Conservation (phyloP, 192 early-diverging fungal genomes). For the Obelidium mucronatum region DNA sequence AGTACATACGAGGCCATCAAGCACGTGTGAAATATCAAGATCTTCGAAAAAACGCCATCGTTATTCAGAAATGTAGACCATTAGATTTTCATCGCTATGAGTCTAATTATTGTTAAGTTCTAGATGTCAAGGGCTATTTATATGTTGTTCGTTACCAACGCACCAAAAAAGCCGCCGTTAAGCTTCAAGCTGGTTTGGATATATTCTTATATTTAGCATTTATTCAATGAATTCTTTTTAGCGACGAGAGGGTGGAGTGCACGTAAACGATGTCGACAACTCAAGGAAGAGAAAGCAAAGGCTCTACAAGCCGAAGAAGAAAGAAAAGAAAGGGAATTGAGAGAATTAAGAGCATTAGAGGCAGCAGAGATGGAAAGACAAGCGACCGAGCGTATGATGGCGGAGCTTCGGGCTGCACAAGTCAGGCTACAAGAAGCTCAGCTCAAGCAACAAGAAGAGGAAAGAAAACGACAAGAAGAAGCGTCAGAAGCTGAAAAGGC, state of each 20-base stretch:
- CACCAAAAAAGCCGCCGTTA: constrained; percentile 44
- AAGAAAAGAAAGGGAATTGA: constrained; percentile 19
- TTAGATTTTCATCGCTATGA: background rate
- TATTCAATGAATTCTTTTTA: constrained; percentile 25
- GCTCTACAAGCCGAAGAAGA: constrained; percentile 15
- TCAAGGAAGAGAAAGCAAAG: constrained; percentile 37
- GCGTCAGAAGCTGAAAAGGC: background rate
- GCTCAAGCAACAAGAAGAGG: background rate
- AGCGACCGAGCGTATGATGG: constrained; percentile 16
- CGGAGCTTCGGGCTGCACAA: constrained; percentile 11
- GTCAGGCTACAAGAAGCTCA: constrained; percentile 9
- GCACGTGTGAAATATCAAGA: constrained; percentile 46
- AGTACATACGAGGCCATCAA: constrained; percentile 48
- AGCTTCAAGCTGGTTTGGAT: constrained; percentile 58
- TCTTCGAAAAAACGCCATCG: constrained; percentile 39
- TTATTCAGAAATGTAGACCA: constrained; percentile 50
- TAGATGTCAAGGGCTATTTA: constrained; percentile 50
- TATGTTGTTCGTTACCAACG: constrained; percentile 49
- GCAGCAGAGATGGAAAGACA: constrained; percentile 26
- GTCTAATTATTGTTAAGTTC: background rate
- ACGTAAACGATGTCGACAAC: constrained; percentile 41
- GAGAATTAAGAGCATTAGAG: constrained; percentile 13
- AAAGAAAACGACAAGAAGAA: constrained; percentile 25
- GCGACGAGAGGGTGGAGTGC: constrained; percentile 60
- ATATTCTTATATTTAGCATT: background rate